Evolutionary conservation across 2,329 filamentous ascomycete species (phyloP).

Genomic region (Falciphora oryzae): DNA sequence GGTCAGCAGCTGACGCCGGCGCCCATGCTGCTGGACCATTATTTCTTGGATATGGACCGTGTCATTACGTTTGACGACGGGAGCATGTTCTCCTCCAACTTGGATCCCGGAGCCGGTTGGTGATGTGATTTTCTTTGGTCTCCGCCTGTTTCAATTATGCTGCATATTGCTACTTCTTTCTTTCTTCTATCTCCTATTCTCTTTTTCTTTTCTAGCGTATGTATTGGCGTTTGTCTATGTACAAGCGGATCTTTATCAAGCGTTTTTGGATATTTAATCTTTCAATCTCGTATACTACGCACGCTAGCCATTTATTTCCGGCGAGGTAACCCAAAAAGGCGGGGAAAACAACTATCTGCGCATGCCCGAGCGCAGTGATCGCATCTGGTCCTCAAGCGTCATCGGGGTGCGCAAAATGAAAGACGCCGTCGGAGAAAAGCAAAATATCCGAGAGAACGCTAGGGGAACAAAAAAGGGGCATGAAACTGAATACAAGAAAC

Average conservation of each 20-base stretch:
- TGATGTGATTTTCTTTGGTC: neutral
- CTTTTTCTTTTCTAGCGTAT: neutral
- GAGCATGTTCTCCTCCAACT: conserved; percentile 3
- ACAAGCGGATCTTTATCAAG: too few relatives aligned
- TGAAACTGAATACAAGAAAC: neutral
- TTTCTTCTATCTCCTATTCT: neutral
- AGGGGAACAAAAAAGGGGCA: neutral
- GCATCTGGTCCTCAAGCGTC: too few relatives aligned
- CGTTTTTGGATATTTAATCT: neutral
- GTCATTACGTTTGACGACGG: conserved; percentile 20
- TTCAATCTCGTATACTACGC: neutral
- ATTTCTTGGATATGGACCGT: conserved; percentile 20
- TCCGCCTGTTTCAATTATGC: too few relatives aligned
- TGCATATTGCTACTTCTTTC: too few relatives aligned
- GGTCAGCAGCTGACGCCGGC: conserved; percentile 13
- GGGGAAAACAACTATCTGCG: neutral
- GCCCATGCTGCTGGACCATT: conserved; percentile 18
- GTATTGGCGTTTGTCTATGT: neutral
- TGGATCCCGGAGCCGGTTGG: neutral
- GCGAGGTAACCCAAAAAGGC: neutral
- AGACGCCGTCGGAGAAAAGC: neutral
- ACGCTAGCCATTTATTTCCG: neutral
- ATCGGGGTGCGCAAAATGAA: neutral
- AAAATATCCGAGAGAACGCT: neutral
- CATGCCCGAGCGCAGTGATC: too few relatives aligned